Evolutionary conservation across 2,329 filamentous ascomycete genomes (phyloP).

Genomic region (Pseudomassariella vexata): DNA sequence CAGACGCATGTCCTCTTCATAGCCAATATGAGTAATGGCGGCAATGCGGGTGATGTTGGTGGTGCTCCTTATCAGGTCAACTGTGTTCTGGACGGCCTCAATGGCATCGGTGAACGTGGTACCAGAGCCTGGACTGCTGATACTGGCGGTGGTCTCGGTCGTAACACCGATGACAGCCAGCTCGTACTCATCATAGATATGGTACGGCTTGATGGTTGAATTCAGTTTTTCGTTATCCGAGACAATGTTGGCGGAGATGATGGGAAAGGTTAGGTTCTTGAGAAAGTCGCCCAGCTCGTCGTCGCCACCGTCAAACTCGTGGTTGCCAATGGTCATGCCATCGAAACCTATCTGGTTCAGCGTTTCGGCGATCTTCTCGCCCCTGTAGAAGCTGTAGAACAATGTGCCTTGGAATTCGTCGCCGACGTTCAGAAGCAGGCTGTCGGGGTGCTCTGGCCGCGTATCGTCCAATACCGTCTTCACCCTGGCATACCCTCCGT

Average conservation of each 20-base stretch:
- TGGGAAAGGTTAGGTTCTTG: constrained; percentile 58
- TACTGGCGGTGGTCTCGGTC: constrained; percentile 51
- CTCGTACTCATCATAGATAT: constrained; percentile 55
- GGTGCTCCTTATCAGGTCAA: constrained; percentile 55
- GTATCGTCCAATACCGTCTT: constrained; percentile 54
- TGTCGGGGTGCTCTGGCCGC: constrained; percentile 51
- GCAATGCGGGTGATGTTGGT: constrained; percentile 60
- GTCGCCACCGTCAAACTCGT: constrained; percentile 62
- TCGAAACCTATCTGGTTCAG: constrained; percentile 62
- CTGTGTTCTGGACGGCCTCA: constrained; percentile 51
- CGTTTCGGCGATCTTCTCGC: constrained; percentile 62
- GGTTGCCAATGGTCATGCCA: constrained; percentile 63
- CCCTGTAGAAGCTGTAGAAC: constrained; percentile 61
- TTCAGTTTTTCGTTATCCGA: constrained; percentile 56
- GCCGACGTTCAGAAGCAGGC: constrained; percentile 59
- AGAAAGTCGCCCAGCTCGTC: constrained; percentile 57
- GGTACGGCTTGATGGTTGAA: constrained; percentile 58
- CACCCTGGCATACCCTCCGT: constrained; percentile 59
- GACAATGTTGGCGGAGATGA: constrained; percentile 57
- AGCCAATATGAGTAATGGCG: constrained; percentile 63
- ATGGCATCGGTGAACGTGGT: constrained; percentile 56
- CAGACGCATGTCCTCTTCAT: constrained; percentile 56
- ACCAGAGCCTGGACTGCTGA: constrained; percentile 51
- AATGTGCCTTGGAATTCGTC: constrained; percentile 66
- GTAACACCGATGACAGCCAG: constrained; percentile 61